Conservation (phyloP, 768 basidiomycete genomes). For the Crepidotus variabilis region DNA sequence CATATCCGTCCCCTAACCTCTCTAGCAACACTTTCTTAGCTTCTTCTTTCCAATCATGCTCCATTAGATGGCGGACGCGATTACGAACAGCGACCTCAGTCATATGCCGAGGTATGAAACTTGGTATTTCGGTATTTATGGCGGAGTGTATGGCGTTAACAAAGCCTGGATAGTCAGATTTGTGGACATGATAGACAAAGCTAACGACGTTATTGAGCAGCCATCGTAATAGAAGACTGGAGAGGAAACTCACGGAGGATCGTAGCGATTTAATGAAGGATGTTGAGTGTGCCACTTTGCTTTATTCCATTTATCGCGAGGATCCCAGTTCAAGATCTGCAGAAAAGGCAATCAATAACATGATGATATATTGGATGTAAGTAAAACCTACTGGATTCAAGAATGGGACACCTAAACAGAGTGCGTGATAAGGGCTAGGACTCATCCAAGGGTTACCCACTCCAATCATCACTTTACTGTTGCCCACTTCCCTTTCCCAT, state of each 20-base stretch:
- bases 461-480: slow-evolving; percentile 26
- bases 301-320: slow-evolving; percentile 21
- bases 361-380: neutral
- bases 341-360: neutral
- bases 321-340: slow-evolving; percentile 23
- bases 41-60: slow-evolving; percentile 25
- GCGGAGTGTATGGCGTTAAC: slow-evolving; percentile 23
- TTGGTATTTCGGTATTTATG: slow-evolving; percentile 23
- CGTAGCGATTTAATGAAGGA: slow-evolving; percentile 19
- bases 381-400: slow-evolving; percentile 27
- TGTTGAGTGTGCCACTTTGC: slow-evolving; percentile 28
- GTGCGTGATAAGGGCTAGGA: slow-evolving; percentile 28
- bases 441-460: slow-evolving; percentile 24
- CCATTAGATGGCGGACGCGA: slow-evolving; percentile 22
- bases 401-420: slow-evolving; percentile 34
- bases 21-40: slow-evolving; percentile 19
- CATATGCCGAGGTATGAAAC: slow-evolving; percentile 31
- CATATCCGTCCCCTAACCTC: neutral
- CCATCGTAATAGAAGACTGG: neutral
- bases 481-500: slow-evolving; percentile 21
- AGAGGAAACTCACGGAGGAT: slow-evolving; percentile 22
- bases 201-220: slow-evolving; percentile 4
- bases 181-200: slow-evolving; percentile 29
- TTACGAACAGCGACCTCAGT: slow-evolving; percentile 20
- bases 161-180: slow-evolving; percentile 23